Base-by-base conservation (phyloP, 2,329 filamentous ascomycete species). In the Emergomyces africanus region DNA sequence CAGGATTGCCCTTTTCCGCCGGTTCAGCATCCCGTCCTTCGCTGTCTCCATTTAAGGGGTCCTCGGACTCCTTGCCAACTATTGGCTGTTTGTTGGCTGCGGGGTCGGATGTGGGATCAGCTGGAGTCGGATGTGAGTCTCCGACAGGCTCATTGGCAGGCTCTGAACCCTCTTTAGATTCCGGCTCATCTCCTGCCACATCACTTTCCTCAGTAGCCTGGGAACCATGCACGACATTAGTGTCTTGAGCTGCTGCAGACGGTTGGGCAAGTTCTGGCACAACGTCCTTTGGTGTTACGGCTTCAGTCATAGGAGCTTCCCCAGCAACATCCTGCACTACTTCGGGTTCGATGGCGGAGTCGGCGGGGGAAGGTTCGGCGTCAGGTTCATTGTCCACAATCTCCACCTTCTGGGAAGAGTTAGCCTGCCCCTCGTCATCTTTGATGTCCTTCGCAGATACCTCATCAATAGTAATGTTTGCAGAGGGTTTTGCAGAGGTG, bases 201-300 rank as follows among this genome's bases (percentile, higher is more conserved):
- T 53, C 57, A 15, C 6, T 54, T 37, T 63, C 55, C 15, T 57
- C 57, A 12, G 44, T 14, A 20, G 55, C 35, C 51, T 58, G 60
- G 9, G 59, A 25, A 18, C 61, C 57, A 23, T 61, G 51, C 9
- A 53, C 55, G 20, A 50, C 55, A 51, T 59, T 64, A 6, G 58
- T 28, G 20, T 57, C 55, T 46, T 66, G 48, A 49, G 46, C 59
- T 15, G 63, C 53, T 54, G 46, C 58, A 14, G 64, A 48, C 54
- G 61, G 10, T 50, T 57, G 48, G 23, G 18, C 44, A 46, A 39
- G 48, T 50, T 57, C 51, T 3, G 46, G 23, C 33, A 54, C 41
- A 28, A 30, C 46, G 41, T n/a, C 15, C 37, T 59, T 48, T 25
- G 64, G 57, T 20, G 58, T 57, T 39, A 59, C 60, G 28, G 58